Evolutionary conservation across 2,329 filamentous ascomycete species (phyloP), one percentile per base, ranked within the genome.

Genomic region (Alternaria angustiovoidea): DNA sequence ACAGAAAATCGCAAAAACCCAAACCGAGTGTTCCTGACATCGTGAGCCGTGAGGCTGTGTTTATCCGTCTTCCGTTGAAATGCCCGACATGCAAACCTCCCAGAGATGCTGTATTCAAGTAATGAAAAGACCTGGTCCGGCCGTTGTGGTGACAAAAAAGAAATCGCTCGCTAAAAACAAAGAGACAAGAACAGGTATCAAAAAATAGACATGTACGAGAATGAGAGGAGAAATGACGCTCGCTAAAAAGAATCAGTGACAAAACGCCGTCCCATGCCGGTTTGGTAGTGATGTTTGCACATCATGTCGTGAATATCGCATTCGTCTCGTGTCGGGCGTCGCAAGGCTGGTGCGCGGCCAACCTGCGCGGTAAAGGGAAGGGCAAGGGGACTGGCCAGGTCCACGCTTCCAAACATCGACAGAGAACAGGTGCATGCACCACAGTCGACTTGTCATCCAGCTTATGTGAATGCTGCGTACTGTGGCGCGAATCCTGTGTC

Each of bases 381-480:
- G 57, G 63, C 59, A 63, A 49, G 64, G 59, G 72, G 71, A 78
- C 76, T 76, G 80, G 80, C 80, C 79, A 81, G 74, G 76, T 81
- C 80, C 76, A 72, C 77, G 69, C 75, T 73, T 73, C 73, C 75
- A 67, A 67, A 62, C 67, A 67, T 67, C 67, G 71, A 75, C 69
- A 67, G 69, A 69, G 67, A 60, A 61, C 54, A 59, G 57, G 53
- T 51, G 41, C 20, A 67, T 64, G 61, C 68, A 66, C 58, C 64
- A 71, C 71, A 70, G 66, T 62, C 11, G 53, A 58, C 51, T 53
- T 49, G 51, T 28, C 48, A 65, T 62, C 39, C 64, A 54, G 34
- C 62, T 91, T 91, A 97, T 84, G 96, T 96, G 68, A 90, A 93
- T 65, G 92, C 89, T 65, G 86, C 87, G 75, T 88, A 89, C 67